phyloP scores from a whole-genome alignment of 495 filamentous ascomycete genomes.

The Hypoxylon rickii region DNA sequence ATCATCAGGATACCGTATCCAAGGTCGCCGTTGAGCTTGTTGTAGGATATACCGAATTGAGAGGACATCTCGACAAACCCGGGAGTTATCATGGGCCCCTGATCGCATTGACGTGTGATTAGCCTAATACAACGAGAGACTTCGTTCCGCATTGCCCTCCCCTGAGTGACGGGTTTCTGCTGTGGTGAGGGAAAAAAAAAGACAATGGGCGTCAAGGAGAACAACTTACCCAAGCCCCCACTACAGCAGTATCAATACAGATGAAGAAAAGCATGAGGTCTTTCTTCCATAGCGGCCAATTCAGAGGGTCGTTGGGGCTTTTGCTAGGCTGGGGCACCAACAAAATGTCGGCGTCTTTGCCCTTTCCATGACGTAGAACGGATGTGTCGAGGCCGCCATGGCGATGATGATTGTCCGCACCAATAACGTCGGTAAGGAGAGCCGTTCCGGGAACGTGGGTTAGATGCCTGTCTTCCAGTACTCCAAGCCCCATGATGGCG shows the following conservation, averaged over 20 bases:
- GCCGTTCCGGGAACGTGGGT: slow-evolving; percentile 34
- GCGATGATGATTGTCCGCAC: slow-evolving; percentile 12
- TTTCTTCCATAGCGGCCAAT: slow-evolving; percentile 48
- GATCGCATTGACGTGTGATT: slow-evolving; percentile 1
- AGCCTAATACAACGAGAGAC: too few species aligned
- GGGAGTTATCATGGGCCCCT: slow-evolving; percentile 49
- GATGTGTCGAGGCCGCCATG: slow-evolving; percentile 30
- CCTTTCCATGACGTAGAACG: slow-evolving; percentile 45
- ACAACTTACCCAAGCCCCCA: slow-evolving; percentile 36
- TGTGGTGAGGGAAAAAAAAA: not conserved
- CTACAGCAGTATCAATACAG: slow-evolving; percentile 47
- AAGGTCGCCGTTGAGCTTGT: slow-evolving; percentile 43
- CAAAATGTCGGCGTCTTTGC: slow-evolving; percentile 43
- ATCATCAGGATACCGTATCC: slow-evolving; percentile 57
- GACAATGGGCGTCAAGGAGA: too few species aligned
- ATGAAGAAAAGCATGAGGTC: slow-evolving; percentile 39
- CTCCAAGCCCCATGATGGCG: slow-evolving; percentile 32
- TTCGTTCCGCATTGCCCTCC: too few species aligned
- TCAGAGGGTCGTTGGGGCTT: slow-evolving; percentile 53
- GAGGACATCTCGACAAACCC: slow-evolving; percentile 41
- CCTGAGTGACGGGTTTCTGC: too few species aligned
- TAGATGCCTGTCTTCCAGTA: slow-evolving; percentile 33
- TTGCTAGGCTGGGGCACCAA: slow-evolving; percentile 53
- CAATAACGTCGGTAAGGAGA: slow-evolving; percentile 28
- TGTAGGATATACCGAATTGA: slow-evolving; percentile 47